Base-by-base conservation (phyloP, 2,329 filamentous ascomycete species). In the Cladosporium velox region DNA sequence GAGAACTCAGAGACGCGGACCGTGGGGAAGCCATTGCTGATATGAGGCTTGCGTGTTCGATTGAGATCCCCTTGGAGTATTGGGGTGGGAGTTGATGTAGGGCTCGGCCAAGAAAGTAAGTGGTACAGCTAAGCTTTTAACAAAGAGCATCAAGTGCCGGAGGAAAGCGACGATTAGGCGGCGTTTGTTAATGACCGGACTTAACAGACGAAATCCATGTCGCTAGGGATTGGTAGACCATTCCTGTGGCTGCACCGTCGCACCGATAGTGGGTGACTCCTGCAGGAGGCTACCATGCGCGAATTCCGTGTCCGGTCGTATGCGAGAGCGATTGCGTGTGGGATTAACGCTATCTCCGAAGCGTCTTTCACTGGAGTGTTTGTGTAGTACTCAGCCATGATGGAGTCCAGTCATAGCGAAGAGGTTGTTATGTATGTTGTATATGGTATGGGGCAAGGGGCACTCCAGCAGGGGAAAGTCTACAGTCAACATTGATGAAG, bases 21-120 rank as follows among this genome's bases (percentile, higher is more conserved):
- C 26, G 32, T 49, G 51, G 24, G 11, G 32, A 28, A 21, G 38
- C 35, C 63, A 65, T 65, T 47, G 54, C 44, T 14, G 44, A 38
- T 11, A 12, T 49, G 26, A 21, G 54, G 18, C 21, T 12, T n/a
- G n/a, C 11, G 41, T 21, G 41, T 11, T 24, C 1, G 7, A 4
- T 12, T 11, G n/a, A 24, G 8, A 47, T 11, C 41, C n/a, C n/a
- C n/a, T 24, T 47, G 7, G n/a, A 4, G 1, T n/a, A 11, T 47
- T n/a, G 8, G 11, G n/a, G 12, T 47, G n/a, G 28, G 10, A 18
- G 52, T 30, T 55, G 28, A 10, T 34, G 52, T 47, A 47, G 41
- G n/a, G 30, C n/a, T 32, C 21, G 52, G 52, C 52, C 30, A 55
- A 55, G 32, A 14, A 34, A n/a, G 15, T 18, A 32, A 32, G 52